Base-by-base conservation (phyloP, 768 basidiomycete genomes). In the Termitomyces titanicus region DNA sequence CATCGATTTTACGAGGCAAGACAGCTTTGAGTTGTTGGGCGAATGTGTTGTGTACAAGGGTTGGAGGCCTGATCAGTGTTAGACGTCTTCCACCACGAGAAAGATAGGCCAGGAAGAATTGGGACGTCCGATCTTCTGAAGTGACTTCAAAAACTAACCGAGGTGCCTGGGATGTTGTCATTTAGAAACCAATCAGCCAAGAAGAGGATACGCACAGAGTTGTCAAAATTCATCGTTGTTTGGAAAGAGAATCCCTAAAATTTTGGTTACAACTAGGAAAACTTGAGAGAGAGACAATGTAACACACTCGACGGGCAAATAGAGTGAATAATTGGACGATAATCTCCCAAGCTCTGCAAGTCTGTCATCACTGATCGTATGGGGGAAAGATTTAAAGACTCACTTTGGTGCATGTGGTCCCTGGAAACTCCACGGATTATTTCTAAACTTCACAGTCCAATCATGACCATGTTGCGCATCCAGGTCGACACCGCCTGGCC, bases 221-320 rank as follows among this genome's bases (percentile, higher is more conserved):
- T 78, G 33, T 79, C 80, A 7, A 79, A 76, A 60, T 83, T 83
- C 33, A 83, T 74, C n/a, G 79, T 75, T 24, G 88, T 80, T 61
- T 84, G 72, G 59, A 86, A 89, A n/a, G 79, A 72, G 62, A 83
- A 91, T 35, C 89, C 89, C 88, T 91, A 61, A 5, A 25, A 35
- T 17, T 12, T n/a, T 40, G 17, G 24, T 48, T n/a, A 49, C 47
- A 57, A 37, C 45, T 24, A 58, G 8, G 27, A 56, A 11, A 57
- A 48, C 27, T 35, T 45, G 24, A 48, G 44, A 54, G 43, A 49
- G 50, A 55, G 46, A 52, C 49, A 18, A 24, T 47, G 11, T 24
- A 34, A 70, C 78, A 54, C 62, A 88, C 88, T 63, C 82, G 74
- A 54, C 73, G 69, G 45, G 82, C 78, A 61, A 90, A 81, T 29